Base-by-base conservation (phyloP, 225 moss, liverwort and hornwort genomes). In the Straminergon stramineum region DNA sequence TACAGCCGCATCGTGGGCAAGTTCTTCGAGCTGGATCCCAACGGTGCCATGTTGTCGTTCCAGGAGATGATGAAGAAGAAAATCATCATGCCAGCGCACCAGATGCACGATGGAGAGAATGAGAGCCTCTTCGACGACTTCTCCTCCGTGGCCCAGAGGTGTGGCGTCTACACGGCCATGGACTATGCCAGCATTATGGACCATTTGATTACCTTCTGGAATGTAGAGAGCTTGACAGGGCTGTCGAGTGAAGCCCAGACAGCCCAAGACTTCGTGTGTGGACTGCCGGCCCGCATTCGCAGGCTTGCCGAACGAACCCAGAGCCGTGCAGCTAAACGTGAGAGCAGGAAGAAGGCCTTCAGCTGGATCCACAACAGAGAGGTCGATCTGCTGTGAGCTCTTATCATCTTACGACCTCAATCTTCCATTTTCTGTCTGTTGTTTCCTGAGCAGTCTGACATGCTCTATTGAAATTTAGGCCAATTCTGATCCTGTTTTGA, bases 1-100 rank as follows among this genome's bases (percentile, higher is more conserved):
- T 98, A 98, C 87, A 94, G 97, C n/a, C 93, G 94, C 48, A 89
- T 98, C 22, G 94, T 98, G 77, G 91, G 91, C 81, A 95, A 93
- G 87, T 87, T 98, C 6, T 96, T 98, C 75, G 97, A 96, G 87
- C 82, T 97, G 85, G 98, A 98, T 60, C 95, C 96, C 48, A 93
- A 77, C 79, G 96, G 96, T 2, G 82, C 97, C 15, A 89, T 96
- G 90, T 58, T 98, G 35, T 93, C 97, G 5, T 98, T 98, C 79
- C 94, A 95, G 89, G 97, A 95, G 75, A 98, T 98, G 98, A 97
- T 98, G 98, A 96, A 89, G 92, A 98, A 98, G 91, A 98, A 96
- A 64, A 98, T 98, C 88, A 93, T 94, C 51, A 98, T 98, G 98
- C 98, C 98, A 3, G 98, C 98, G 51, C 98, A 98, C 85, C 93